Evolutionary conservation across 139 green algal species (phyloP).

Genomic region (Haematococcus lacustris): DNA sequence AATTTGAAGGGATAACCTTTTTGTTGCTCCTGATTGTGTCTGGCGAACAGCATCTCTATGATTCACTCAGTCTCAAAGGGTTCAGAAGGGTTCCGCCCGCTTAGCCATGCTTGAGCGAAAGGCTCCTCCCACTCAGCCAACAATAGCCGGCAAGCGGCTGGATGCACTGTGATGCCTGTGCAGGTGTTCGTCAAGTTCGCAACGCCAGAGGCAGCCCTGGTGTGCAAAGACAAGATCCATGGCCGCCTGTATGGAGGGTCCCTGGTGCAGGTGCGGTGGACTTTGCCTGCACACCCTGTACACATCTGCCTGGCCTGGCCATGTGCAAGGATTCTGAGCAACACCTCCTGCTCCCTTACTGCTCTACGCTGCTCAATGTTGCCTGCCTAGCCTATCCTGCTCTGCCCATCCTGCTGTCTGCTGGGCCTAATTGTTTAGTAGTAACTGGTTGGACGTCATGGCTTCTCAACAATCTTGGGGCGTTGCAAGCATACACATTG

Average conservation of each 20-base stretch:
- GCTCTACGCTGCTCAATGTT: too few relatives aligned
- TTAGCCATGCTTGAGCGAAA: too few relatives aligned
- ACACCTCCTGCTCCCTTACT: too few relatives aligned
- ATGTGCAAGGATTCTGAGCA: not conserved
- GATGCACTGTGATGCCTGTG: too few relatives aligned
- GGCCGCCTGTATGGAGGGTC: constrained; percentile 22
- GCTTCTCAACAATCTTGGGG: not conserved
- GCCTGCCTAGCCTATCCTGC: too few relatives aligned
- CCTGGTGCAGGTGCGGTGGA: constrained; percentile 7
- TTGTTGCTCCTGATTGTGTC: not conserved
- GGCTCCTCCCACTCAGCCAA: too few relatives aligned
- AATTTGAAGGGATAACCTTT: not conserved
- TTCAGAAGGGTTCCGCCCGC: too few relatives aligned
- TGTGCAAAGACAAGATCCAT: constrained; percentile 16
- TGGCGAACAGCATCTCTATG: too few relatives aligned
- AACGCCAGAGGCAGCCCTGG: not conserved
- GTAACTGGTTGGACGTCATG: not conserved
- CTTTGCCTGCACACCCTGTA: not conserved
- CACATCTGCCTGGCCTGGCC: not conserved
- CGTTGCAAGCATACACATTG: not conserved
- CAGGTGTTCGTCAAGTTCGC: constrained; percentile 21
- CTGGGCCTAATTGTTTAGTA: not conserved
- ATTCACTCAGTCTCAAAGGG: too few relatives aligned
- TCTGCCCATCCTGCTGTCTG: too few relatives aligned
- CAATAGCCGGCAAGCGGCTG: too few relatives aligned